Percentiles rank a stretch among this genome's conserved stretches.
Conservation (phyloP, 1,284 basidiomycete genomes). For the Cutaneotrichosporon sp. region DNA sequence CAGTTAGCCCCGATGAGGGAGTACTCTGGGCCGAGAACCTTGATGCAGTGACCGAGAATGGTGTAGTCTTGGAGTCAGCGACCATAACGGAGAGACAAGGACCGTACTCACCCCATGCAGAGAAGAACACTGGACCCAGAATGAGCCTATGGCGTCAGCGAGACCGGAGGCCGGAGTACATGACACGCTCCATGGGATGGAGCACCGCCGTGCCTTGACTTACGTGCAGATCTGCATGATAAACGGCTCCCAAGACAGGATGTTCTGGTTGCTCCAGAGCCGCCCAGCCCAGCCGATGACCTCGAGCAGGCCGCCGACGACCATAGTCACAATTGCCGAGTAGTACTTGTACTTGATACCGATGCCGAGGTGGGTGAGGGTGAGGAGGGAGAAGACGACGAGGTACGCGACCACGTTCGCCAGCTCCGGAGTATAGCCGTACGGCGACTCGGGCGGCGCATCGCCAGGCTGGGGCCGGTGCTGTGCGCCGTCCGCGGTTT, state of each 20-base stretch:
- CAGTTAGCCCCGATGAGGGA: conserved; percentile 37
- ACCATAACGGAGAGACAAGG: conserved; percentile 41
- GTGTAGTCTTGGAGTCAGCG: conserved; percentile 44
- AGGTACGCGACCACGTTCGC: conserved; percentile 23
- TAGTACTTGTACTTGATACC: conserved; percentile 50
- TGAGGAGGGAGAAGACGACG: conserved; percentile 28
- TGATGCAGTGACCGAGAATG: conserved; percentile 43
- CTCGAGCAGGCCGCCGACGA: conserved; percentile 55
- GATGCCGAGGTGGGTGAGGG: conserved; percentile 52
- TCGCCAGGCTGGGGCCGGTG: no score
- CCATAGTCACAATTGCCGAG: conserved; percentile 56
- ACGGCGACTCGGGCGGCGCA: conserved; percentile 29
- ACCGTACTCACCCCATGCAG: conserved; percentile 38
- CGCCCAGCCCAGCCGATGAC: conserved; percentile 47
- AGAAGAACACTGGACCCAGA: conserved; percentile 47
- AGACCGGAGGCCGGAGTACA: background rate
- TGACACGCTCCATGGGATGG: background rate
- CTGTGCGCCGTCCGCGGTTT: no score
- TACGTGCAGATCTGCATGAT: conserved; percentile 52
- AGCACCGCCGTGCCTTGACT: conserved; percentile 9
- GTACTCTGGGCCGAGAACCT: conserved; percentile 36
- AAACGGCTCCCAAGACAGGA: conserved; percentile 29
- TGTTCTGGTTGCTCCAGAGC: conserved; percentile 31
- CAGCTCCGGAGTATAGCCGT: conserved; percentile 31
- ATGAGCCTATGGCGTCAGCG: conserved; percentile 26